Conservation (phyloP, 805 yeast species). For the Zygoascus biomembranicola region DNA sequence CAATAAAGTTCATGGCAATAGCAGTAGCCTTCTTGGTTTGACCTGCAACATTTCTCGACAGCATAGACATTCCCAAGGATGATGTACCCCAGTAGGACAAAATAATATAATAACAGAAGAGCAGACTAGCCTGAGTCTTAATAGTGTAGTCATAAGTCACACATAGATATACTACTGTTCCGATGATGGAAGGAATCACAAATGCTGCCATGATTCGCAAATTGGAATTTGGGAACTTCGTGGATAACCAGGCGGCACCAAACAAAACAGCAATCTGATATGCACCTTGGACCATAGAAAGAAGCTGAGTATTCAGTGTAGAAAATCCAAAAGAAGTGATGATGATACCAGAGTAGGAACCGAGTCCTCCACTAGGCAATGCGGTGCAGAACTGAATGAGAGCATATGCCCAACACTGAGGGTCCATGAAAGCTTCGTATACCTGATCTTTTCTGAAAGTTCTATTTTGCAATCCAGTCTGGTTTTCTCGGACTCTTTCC, state of each 20-base stretch:
- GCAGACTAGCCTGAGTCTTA: constrained; percentile 21
- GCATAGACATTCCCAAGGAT: constrained; percentile 15
- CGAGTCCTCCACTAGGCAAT: constrained; percentile 27
- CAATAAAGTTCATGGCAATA: constrained; percentile 20
- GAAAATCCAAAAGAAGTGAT: constrained; percentile 27
- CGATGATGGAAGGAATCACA: constrained; percentile 29
- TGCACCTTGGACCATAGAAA: constrained; percentile 30
- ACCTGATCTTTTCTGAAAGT: constrained; percentile 36
- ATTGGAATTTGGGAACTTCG: background rate
- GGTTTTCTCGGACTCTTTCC: constrained; percentile 24
- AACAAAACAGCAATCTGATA: constrained; percentile 24
- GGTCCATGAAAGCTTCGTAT: constrained; percentile 36
- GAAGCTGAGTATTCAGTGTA: constrained; percentile 25
- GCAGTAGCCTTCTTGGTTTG: constrained; percentile 20
- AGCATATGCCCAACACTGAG: constrained; percentile 26
- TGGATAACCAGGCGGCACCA: constrained; percentile 22
- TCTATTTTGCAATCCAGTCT: constrained; percentile 37
- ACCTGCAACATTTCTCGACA: constrained; percentile 25
- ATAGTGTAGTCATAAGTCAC: constrained; percentile 19
- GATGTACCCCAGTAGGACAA: constrained; percentile 24
- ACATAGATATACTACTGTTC: constrained; percentile 25
- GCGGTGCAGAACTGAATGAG: constrained; percentile 23
- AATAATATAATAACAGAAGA: constrained; percentile 27
- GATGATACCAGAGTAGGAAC: constrained; percentile 26
- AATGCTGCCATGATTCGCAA: constrained; percentile 6